Conservation (phyloP, 257 asterid genomes). For the Sherardia arvensis region DNA sequence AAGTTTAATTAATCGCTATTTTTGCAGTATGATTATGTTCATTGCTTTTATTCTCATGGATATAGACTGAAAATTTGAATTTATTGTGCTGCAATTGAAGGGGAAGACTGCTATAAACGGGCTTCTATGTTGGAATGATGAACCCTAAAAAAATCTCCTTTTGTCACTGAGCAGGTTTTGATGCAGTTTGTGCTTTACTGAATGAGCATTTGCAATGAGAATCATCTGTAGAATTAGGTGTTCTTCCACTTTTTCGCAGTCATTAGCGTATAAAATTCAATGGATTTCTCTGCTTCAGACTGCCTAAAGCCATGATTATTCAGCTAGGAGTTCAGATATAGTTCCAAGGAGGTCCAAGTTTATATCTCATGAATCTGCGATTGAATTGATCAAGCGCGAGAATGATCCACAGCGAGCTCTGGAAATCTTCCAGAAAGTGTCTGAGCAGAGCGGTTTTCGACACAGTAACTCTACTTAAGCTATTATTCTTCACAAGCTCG, state of each 20-base stretch:
- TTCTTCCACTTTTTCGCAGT: conserved; percentile 20
- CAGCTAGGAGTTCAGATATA: conserved; percentile 19
- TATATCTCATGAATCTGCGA: conserved; percentile 42
- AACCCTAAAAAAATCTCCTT: background rate
- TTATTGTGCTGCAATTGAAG: too few relatives aligned
- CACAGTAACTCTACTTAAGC: too few relatives aligned
- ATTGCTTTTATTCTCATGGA: too few relatives aligned
- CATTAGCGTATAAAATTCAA: conserved; percentile 33
- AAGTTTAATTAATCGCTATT: too few relatives aligned
- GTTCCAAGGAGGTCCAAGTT: conserved; percentile 37
- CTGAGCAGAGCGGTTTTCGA: conserved; percentile 60
- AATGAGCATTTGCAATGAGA: conserved; percentile 8
- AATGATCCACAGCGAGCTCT: conserved; percentile 53
- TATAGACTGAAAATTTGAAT: too few relatives aligned
- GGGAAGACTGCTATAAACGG: too few relatives aligned
- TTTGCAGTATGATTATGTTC: too few relatives aligned
- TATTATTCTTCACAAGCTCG: too few relatives aligned
- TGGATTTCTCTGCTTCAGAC: conserved; percentile 42
- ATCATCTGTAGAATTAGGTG: conserved; percentile 20
- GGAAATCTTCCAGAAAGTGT: conserved; percentile 51
- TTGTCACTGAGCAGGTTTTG: background rate
- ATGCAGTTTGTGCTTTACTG: background rate
- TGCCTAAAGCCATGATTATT: conserved; percentile 23
- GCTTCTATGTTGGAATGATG: too few relatives aligned
- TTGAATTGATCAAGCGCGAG: conserved; percentile 46